A percentile compares a stretch with the other conserved stretches of the same genome.
phyloP scores from a whole-genome alignment of 495 filamentous ascomycete genomes.

The Hyphodiscus hymeniophilus region DNA sequence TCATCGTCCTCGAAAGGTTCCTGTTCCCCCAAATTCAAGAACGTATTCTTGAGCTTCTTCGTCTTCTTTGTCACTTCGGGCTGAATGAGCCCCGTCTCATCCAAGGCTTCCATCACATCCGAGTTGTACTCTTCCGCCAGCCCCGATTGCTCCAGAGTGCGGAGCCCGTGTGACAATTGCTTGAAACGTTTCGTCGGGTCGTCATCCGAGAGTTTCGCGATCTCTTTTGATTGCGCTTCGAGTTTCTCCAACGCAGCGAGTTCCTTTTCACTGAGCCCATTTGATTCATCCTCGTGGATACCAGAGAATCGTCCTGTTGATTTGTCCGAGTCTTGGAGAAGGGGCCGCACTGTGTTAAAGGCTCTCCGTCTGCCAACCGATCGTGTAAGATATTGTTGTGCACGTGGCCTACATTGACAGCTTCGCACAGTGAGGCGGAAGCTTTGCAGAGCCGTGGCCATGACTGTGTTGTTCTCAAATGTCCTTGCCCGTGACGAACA shows the following conservation, averaged over 20 bases:
- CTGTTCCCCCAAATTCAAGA: slow-evolving; percentile 40
- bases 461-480: slow-evolving; percentile 21
- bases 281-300: neutral
- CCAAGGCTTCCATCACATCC: neutral
- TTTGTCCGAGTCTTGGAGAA: slow-evolving; percentile 3
- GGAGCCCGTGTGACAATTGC: too few species aligned
- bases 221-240: too few species aligned
- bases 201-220: too few species aligned
- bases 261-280: neutral
- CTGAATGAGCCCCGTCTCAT: neutral
- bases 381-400: slow-evolving; percentile 18
- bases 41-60: slow-evolving; percentile 31
- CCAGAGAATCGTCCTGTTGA: too few species aligned
- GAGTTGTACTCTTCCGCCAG: too few species aligned
- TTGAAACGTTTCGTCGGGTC: too few species aligned
- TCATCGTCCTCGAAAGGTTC: slow-evolving; percentile 39
- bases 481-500: slow-evolving; percentile 4
- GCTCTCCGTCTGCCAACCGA: slow-evolving; percentile 25
- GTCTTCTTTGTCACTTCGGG: slow-evolving; percentile 14
- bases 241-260: slow-evolving; percentile 12
- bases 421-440: slow-evolving; percentile 38
- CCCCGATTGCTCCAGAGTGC: too few species aligned
- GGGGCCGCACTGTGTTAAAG: slow-evolving; percentile 30
- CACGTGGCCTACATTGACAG: slow-evolving; percentile 24
- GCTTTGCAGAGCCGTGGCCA: slow-evolving; percentile 41